phyloP scores from a whole-genome alignment of 371 early-diverging fungal genomes.

The Rhizomucor pusillus region DNA sequence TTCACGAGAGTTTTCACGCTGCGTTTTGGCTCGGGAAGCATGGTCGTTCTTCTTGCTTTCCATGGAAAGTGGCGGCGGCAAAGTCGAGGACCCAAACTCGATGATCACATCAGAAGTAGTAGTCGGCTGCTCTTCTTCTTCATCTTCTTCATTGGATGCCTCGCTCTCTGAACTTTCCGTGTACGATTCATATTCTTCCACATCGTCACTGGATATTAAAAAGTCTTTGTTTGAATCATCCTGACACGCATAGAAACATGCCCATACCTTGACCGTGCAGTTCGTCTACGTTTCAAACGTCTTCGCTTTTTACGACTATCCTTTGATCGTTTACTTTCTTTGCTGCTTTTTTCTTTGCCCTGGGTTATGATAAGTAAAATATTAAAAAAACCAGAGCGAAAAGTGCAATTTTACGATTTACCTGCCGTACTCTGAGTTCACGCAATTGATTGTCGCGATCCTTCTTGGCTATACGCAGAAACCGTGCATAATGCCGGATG shows the following conservation, averaged over 20 bases:
- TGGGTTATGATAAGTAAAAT: not conserved
- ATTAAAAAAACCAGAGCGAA: not conserved
- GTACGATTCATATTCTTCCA: conserved; percentile 39
- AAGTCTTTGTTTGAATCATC: no score
- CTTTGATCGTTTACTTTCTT: conserved; percentile 8
- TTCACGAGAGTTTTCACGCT: no score
- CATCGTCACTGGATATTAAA: conserved; percentile 14
- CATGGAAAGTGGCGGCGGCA: not conserved
- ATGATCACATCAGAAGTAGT: conserved; percentile 25
- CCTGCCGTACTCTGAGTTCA: conserved; percentile 24
- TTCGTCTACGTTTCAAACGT: conserved; percentile 5
- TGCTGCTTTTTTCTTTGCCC: not conserved
- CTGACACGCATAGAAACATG: not conserved
- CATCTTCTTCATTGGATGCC: conserved; percentile 22
- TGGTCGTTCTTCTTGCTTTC: no score
- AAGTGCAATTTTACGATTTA: not conserved
- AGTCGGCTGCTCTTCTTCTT: conserved; percentile 3
- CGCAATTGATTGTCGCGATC: conserved; percentile 44
- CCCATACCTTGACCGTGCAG: conserved; percentile 6
- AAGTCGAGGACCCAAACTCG: conserved; percentile 28
- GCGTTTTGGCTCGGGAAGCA: no score
- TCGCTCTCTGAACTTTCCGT: conserved; percentile 27
- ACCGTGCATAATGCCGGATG: conserved; percentile 39
- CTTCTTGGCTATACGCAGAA: conserved; percentile 40
- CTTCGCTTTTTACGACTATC: conserved; percentile 11